phyloP scores from a whole-genome alignment of 441 rosid genomes.

The Sinapis alba region DNA sequence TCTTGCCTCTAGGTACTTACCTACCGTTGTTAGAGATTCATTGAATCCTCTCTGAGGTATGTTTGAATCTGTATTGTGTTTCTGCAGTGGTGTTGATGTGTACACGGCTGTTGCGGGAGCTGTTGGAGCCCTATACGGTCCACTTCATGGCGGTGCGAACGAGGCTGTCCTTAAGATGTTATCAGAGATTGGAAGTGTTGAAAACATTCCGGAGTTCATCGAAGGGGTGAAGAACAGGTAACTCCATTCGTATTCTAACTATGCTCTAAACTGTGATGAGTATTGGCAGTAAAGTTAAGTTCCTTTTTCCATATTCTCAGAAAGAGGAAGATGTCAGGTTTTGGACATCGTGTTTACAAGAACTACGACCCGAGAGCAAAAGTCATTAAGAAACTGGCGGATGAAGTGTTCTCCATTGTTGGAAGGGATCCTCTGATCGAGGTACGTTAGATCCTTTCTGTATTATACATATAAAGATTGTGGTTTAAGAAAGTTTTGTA shows the following conservation, averaged over 20 bases:
- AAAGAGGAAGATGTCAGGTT: constrained; percentile 91
- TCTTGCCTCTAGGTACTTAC: constrained; percentile 81
- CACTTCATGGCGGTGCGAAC: constrained; percentile 76
- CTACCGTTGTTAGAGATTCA: constrained; percentile 35
- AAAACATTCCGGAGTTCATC: constrained; percentile 71
- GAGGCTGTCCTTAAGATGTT: constrained; percentile 73
- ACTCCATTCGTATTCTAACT: constrained; percentile 1
- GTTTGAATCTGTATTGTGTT: constrained; percentile 1
- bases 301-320: constrained; percentile 27
- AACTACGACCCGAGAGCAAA: constrained; percentile 93
- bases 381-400: constrained; percentile 78
- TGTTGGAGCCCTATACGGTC: constrained; percentile 85
- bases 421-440: constrained; percentile 95
- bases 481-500: background rate
- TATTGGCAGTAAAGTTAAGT: background rate
- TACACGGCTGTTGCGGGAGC: constrained; percentile 58
- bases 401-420: constrained; percentile 90
- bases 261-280: constrained; percentile 17
- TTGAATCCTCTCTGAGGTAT: constrained; percentile 1
- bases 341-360: constrained; percentile 95
- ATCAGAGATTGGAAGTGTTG: constrained; percentile 78
- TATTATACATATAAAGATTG: background rate
- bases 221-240: constrained; percentile 40
- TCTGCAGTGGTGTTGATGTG: constrained; percentile 83
- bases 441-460: constrained; percentile 44